These are phyloP conservation scores for Medicago ruthenica DNA, from an alignment of 306 rosid genomes.

Conservation along the genomic window DNA sequence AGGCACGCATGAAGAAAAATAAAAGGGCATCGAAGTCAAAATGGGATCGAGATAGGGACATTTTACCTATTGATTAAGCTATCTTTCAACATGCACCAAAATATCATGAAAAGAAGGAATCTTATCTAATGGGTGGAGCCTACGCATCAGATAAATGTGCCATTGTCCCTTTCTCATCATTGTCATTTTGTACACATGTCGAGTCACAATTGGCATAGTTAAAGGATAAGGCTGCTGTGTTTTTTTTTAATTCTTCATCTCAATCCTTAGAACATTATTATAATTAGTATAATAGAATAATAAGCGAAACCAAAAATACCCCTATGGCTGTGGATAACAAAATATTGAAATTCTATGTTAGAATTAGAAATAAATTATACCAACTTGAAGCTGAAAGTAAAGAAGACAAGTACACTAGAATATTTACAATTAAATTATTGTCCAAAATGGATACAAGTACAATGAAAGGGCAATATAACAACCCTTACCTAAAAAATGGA, in stretches of 20 bases:
- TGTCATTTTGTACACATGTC: conserved; percentile 20
- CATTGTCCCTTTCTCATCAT: conserved; percentile 28
- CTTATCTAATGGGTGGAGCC: conserved; percentile 42
- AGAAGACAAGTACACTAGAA: conserved; percentile 21
- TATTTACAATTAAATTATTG: conserved; percentile 31
- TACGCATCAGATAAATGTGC: neutral
- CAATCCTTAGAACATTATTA: conserved; percentile 4
- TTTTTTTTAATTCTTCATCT: conserved; percentile 15
- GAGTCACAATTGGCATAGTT: conserved; percentile 1
- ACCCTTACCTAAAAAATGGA: conserved; percentile 60
- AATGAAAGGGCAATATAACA: conserved; percentile 25
- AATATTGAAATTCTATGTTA: conserved; percentile 29
- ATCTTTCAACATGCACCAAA: conserved; percentile 8
- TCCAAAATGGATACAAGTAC: conserved; percentile 44
- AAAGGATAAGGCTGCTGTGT: conserved; percentile 17
- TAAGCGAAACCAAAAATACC: conserved; percentile 32
- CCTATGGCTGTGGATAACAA: neutral
- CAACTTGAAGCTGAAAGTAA: conserved; percentile 34
- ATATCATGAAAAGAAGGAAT: conserved; percentile 41
- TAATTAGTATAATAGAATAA: neutral
- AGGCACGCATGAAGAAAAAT: neutral
- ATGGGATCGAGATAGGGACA: conserved; percentile 6
- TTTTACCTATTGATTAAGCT: neutral
- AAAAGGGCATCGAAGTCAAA: conserved; percentile 36
- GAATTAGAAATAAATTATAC: conserved; percentile 23